Evolutionary conservation across 2,329 filamentous ascomycete genomes (phyloP), one percentile per base, ranked within the genome.

Genomic region (Ilyonectria destructans): DNA sequence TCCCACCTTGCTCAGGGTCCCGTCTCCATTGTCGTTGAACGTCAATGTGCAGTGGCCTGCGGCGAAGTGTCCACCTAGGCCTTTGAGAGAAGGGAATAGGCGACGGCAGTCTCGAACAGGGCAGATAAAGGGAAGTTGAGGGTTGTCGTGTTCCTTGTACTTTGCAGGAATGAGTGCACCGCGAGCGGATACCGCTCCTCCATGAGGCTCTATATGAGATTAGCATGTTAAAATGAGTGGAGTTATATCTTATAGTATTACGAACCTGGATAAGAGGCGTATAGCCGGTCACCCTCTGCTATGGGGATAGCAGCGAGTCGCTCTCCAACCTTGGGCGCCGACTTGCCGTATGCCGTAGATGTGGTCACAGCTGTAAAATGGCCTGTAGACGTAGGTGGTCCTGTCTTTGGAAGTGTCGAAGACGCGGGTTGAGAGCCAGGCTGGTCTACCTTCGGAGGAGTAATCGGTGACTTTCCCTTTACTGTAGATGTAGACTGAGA

Each of bases 11-110:
- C 79, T 76, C 10, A 84, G 58, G 0, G 82, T 84, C 3, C 83
- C 83, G 10, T 84, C 83, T 3, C 73, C 71, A 31, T 84, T 84
- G 59, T 84, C 83, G 31, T 84, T 83, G 52, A 83, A 76, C 9
- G 60, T 79, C 62, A 40, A 62, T 37, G 67, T 62, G 29, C 62
- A 72, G 33, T 80, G 79, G 0, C 60, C 69, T 10, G 72, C 75
- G 26, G 60, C 51, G 52, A 78, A 79, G 54, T 80, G 78, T 1
- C 73, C 72, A 4, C 71, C 71, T 5, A 81, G 67, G 3, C 72
- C 56, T 2, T 52, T 66, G 2, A 80, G 57, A 2, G 15, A 66
- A 5, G 56, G 33, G 21, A 82, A 78, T 5, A 79, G 43, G 2
- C 63, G 70, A 8, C 78, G 79, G 33, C 82, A 84, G 40, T 78